Evolutionary conservation across 441 rosid genomes (phyloP), one percentile per base, ranked within the genome.

Genomic region (Gossypium trilobum): DNA sequence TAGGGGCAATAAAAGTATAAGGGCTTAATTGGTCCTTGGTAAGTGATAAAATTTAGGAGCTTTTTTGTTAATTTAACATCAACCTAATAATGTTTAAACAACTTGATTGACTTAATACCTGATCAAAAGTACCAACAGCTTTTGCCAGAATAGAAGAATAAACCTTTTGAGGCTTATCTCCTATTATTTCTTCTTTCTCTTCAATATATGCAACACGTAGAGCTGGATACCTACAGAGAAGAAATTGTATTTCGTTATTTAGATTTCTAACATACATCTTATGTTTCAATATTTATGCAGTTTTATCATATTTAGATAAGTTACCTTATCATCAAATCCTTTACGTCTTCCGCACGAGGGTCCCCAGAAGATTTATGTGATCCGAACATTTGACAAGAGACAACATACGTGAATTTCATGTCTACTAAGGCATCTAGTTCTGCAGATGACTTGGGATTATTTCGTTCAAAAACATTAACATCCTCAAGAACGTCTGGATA

Each of bases 161-260:
- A 79, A 88, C 87, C 79, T 87, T 91, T 68, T 6, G 50, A 52
- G 75, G 78, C 70, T 66, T 66, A 62, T 78, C 73, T 23, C 25
- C 80, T 73, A 70, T 80, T 22, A 88, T 84, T 77, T 85, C 97
- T 81, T 95, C 98, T 84, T 91, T 91, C 89, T 92, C 99, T 82
- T 92, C 97, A 61, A 92, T 90, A 80, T 95, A 92, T 78, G 99
- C 98, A 78, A 95, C 92, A 70, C 98, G 99, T 10, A 95, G 86
- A 68, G 98, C 85, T 66, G 99, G 88, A 68, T 92, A 85, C 90
- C 99, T 95, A 82, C 78, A 75, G 75, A 42, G 60, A 59, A 83
- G 63, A 13, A 78, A 39, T 65, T 59, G 59, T 65, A 61, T 56
- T 52, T 77, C 6, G 13, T 77, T 66, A 70, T 42, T 71, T 70